Evolutionary conservation across 148 eudicot genomes (phyloP), one percentile per base, ranked within the genome.

Genomic region (Camellia japonica): DNA sequence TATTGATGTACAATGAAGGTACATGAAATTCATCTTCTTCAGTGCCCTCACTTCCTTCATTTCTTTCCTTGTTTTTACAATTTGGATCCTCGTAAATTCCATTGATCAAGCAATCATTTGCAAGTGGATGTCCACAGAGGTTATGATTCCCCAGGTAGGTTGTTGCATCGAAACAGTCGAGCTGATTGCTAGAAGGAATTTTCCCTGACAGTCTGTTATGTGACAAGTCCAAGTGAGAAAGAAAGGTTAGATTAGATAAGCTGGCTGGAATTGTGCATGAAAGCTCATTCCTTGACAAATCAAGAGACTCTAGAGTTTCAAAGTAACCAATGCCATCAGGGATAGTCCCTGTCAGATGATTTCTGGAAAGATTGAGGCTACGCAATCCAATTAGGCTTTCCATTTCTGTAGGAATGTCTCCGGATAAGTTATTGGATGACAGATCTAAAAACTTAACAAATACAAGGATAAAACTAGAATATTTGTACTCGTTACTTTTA

Each of bases 121-220:
- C 66, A 62, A 62, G 66, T n/a, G 66, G 66, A n/a, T 1, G 0
- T 62, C 66, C 66, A n/a, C 66, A 62, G 23, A 62, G 66, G 20
- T 16, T 62, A 3, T n/a, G 23, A 62, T 62, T 62, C 30, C 8
- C 76, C 81, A 60, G 23, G 1, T 56, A 71, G 59, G 41, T 68
- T 64, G 65, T 77, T 52, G 77, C 63, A 23, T 70, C 18, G 30
- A 20, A n/a, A 62, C n/a, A n/a, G n/a, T n/a, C n/a, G 11, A 62
- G 6, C 66, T 5, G 11, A 62, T 3, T 3, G 66, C 19, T 0
- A 11, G 72, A 6, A 14, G 73, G 73, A 69, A 69, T 46, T 69
- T 44, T 46, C 2, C 73, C 73, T 0, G 73, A 69, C 5, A 69
- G 46, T 41, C 38, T 69, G 54, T 69, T 69, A 7, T 43, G 23